Percentiles rank a stretch among this genome's conserved stretches.
Conservation (phyloP, 441 rosid species). For the Mallotus repandus region DNA sequence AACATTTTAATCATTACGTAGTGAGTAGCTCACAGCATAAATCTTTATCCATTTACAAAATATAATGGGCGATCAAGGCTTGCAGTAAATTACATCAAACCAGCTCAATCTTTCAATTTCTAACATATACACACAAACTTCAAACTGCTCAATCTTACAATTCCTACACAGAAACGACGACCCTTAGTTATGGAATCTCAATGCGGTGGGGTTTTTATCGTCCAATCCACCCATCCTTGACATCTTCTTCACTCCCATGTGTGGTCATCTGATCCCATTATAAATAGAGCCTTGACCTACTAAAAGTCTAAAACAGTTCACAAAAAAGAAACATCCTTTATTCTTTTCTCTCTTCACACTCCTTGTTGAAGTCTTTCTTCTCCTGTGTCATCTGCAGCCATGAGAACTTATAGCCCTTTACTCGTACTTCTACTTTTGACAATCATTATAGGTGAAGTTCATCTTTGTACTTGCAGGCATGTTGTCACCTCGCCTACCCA, state of each 20-base stretch:
- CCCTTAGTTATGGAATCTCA: too few relatives aligned
- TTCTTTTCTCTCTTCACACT: slow-evolving; percentile 2
- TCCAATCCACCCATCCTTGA: too few relatives aligned
- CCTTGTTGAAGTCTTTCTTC: background rate
- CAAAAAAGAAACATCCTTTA: background rate
- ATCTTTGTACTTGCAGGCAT: slow-evolving; percentile 31
- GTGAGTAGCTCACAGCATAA: too few relatives aligned
- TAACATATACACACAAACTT: too few relatives aligned
- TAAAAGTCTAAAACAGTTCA: background rate
- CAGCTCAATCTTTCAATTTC: too few relatives aligned
- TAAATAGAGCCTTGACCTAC: slow-evolving; percentile 15
- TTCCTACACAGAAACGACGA: too few relatives aligned
- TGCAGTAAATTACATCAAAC: too few relatives aligned
- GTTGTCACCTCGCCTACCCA: slow-evolving; percentile 10
- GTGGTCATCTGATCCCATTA: slow-evolving; percentile 15
- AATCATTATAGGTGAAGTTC: slow-evolving; percentile 20
- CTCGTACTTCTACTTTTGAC: slow-evolving; percentile 25
- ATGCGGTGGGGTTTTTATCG: too few relatives aligned
- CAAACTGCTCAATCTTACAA: too few relatives aligned
- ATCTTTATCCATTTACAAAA: too few relatives aligned
- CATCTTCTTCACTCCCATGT: background rate
- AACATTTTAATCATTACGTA: too few relatives aligned
- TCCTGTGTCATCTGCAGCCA: slow-evolving; percentile 13
- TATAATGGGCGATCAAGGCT: too few relatives aligned
- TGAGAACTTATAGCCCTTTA: slow-evolving; percentile 21